Evolutionary conservation across 2,329 filamentous ascomycete genomes (phyloP).

Genomic region (Scytalidium sp.): DNA sequence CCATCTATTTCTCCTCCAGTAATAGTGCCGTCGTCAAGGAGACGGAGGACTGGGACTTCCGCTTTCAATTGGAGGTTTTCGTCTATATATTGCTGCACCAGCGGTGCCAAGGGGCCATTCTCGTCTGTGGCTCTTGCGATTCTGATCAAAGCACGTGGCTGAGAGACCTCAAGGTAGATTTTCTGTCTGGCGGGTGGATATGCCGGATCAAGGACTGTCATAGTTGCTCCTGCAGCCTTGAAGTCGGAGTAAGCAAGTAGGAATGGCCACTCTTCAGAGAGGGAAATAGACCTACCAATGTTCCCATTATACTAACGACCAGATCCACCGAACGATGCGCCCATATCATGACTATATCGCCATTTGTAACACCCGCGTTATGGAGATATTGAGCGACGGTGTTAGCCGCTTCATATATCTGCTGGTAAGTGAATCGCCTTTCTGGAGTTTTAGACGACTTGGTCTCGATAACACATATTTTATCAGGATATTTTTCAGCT

Average conservation of each 20-base stretch:
- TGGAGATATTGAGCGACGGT: slow-evolving; percentile 76
- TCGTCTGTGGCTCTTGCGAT: slow-evolving; percentile 72
- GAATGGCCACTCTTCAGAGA: not conserved
- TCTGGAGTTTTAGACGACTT: slow-evolving; percentile 47
- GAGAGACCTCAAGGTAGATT: slow-evolving; percentile 78
- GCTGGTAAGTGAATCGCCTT: slow-evolving; percentile 74
- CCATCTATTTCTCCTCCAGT: slow-evolving; percentile 65
- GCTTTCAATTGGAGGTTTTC: slow-evolving; percentile 71
- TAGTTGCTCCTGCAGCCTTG: slow-evolving; percentile 57
- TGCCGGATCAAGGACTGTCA: slow-evolving; percentile 71
- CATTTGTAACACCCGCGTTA: slow-evolving; percentile 67
- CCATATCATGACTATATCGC: slow-evolving; percentile 92
- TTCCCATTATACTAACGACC: slow-evolving; percentile 78
- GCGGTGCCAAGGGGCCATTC: slow-evolving; percentile 57
- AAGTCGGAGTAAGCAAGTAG: slow-evolving; percentile 31
- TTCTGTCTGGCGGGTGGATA: slow-evolving; percentile 81
- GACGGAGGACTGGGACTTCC: slow-evolving; percentile 68
- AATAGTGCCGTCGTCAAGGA: slow-evolving; percentile 69
- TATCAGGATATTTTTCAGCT: slow-evolving; percentile 61
- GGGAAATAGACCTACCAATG: slow-evolving; percentile 37
- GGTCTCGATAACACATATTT: slow-evolving; percentile 67
- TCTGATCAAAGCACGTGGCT: slow-evolving; percentile 67
- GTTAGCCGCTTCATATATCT: slow-evolving; percentile 85
- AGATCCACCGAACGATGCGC: slow-evolving; percentile 79
- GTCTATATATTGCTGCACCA: slow-evolving; percentile 64